A percentile compares a stretch with the other conserved stretches of the same genome.
phyloP scores from a whole-genome alignment of 257 asterid species.

The Voacanga thouarsii region DNA sequence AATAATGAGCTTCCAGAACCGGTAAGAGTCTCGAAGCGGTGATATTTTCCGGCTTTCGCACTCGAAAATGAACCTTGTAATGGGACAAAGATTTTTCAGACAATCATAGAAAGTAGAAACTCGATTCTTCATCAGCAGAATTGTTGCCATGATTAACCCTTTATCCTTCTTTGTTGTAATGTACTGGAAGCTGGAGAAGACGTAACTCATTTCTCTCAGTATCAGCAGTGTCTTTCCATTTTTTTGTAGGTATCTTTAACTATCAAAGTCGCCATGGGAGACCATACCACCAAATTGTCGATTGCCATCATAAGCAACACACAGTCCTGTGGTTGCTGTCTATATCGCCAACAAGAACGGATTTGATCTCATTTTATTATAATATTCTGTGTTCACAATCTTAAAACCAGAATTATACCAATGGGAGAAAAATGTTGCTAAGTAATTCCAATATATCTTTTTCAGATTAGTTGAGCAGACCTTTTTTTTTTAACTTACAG shows the following conservation, averaged over 20 bases:
- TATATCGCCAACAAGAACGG: conserved; percentile 9
- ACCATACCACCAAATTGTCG: neutral
- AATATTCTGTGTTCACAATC: neutral
- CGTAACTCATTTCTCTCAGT: neutral
- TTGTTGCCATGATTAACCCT: no score
- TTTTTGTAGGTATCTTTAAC: neutral
- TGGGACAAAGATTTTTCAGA: no score
- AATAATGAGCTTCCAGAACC: neutral
- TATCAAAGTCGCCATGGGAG: neutral
- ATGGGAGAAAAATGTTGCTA: no score
- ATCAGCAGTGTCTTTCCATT: neutral
- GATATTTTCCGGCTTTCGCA: neutral
- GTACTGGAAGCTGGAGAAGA: neutral
- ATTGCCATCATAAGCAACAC: neutral
- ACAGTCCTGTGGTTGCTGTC: neutral
- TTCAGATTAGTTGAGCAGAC: no score
- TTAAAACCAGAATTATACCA: neutral
- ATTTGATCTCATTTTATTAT: neutral
- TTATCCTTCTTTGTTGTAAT: neutral
- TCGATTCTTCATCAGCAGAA: no score
- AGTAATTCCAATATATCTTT: no score
- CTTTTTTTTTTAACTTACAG: no score
- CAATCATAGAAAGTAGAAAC: no score
- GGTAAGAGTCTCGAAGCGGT: neutral
- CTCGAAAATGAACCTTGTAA: neutral